A percentile compares a stretch with the other conserved stretches of the same genome.
phyloP scores from a whole-genome alignment of 495 filamentous ascomycete species.

The Xylaria flabelliformis region DNA sequence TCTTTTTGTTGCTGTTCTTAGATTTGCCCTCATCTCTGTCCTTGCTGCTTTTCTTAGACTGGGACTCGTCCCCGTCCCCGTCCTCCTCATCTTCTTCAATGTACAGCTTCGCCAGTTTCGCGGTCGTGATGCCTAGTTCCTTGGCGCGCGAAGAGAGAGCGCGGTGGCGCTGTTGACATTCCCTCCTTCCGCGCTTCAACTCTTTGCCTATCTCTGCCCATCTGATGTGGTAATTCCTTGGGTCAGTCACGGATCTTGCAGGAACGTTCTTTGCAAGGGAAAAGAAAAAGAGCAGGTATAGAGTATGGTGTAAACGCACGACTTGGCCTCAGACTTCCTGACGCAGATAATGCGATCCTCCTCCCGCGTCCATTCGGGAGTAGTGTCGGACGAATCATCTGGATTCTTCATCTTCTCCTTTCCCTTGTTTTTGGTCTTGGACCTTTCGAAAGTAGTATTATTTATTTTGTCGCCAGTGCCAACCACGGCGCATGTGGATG shows the following conservation, averaged over 20 bases:
- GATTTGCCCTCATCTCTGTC: neutral
- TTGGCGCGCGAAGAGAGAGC: conserved; percentile 16
- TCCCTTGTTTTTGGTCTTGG: neutral
- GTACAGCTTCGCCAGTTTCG: conserved; percentile 25
- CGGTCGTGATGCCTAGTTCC: conserved; percentile 18
- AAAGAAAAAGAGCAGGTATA: neutral
- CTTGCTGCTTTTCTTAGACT: conserved; percentile 9
- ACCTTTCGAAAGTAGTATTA: neutral
- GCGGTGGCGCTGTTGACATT: conserved; percentile 32
- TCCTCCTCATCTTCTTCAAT: conserved; percentile 6
- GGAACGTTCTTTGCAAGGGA: neutral
- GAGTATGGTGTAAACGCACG: conserved; percentile 18
- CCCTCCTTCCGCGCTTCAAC: conserved; percentile 25
- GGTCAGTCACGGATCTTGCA: neutral
- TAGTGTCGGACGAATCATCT: neutral
- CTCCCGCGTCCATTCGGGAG: conserved; percentile 15
- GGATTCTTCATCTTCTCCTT: neutral
- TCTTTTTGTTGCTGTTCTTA: neutral
- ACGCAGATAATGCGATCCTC: conserved; percentile 22
- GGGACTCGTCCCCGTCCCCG: neutral
- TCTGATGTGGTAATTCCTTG: neutral
- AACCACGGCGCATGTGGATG: conserved; percentile 18
- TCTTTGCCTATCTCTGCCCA: conserved; percentile 34
- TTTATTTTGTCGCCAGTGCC: neutral
- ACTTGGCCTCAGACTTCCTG: conserved; percentile 15